A percentile compares a stretch with the other conserved stretches of the same genome.
phyloP scores from a whole-genome alignment of 164 flowering plant genomes.

The Malania oleifera region DNA sequence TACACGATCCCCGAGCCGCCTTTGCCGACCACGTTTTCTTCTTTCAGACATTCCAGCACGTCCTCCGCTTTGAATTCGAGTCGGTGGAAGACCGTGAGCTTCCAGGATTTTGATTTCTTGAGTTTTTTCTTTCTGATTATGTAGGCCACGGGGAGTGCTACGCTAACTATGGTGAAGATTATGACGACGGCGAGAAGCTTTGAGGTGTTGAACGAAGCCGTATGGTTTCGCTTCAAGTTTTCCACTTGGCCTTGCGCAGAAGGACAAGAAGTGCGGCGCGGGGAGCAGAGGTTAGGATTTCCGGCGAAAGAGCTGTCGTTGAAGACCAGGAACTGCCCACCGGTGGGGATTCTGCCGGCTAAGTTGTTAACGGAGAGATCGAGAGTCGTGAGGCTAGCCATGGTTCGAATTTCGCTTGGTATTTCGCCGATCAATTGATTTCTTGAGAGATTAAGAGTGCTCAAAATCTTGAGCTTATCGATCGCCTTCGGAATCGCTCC shows the following conservation, averaged over 20 bases:
- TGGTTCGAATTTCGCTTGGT: conserved; percentile 46
- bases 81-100: conserved; percentile 72
- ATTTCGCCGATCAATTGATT: conserved; percentile 58
- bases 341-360: conserved; percentile 50
- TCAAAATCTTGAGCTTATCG: conserved; percentile 28
- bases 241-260: neutral
- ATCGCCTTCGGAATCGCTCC: conserved; percentile 56
- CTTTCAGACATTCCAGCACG: conserved; percentile 71
- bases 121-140: conserved; percentile 22
- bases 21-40: conserved; percentile 88
- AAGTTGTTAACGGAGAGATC: conserved; percentile 74
- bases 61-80: conserved; percentile 71
- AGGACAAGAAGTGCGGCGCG: conserved; percentile 23
- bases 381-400: conserved; percentile 58
- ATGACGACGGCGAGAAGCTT: conserved; percentile 28
- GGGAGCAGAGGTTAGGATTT: conserved; percentile 66
- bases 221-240: neutral
- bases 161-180: conserved; percentile 15
- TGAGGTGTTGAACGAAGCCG: conserved; percentile 9
- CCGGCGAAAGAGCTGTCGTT: conserved; percentile 54
- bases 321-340: conserved; percentile 62
- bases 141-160: conserved; percentile 11
- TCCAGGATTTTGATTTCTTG: conserved; percentile 51
- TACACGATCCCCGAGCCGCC: conserved; percentile 95
- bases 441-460: conserved; percentile 50